phyloP scores from a whole-genome alignment of 768 basidiomycete species.

The Boletus subcaerulescens region DNA sequence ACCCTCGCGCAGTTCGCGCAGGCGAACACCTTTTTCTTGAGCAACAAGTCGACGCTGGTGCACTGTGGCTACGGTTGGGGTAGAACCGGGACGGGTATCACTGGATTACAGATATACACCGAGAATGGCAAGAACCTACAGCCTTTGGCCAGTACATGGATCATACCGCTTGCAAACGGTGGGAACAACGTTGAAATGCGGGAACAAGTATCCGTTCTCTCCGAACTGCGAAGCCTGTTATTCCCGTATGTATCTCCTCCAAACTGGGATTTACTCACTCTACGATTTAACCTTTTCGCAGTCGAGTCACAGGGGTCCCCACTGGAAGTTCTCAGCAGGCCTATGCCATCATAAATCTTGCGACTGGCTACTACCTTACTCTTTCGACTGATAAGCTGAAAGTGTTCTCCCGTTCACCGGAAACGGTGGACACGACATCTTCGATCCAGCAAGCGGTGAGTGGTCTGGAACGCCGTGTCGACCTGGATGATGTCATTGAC shows the following conservation, averaged over 20 bases:
- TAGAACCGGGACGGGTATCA: conserved; percentile 10
- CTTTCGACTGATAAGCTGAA: not conserved
- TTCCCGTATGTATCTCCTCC: conserved; percentile 1
- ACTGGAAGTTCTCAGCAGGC: not conserved
- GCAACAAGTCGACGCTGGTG: conserved; percentile 1
- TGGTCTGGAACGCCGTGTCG: not conserved
- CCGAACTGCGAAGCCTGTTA: conserved; percentile 1
- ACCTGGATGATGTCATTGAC: not conserved
- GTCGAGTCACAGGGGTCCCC: not conserved
- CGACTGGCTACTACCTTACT: conserved; percentile 5
- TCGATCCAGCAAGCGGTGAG: not conserved
- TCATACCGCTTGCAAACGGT: not conserved
- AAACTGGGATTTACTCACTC: not conserved
- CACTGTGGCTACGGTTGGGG: conserved; percentile 15
- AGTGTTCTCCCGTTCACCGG: not conserved
- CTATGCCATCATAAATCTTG: conserved; percentile 9
- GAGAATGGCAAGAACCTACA: not conserved
- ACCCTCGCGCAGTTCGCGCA: conserved; percentile 16
- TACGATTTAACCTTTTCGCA: not conserved
- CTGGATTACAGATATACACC: conserved; percentile 2
- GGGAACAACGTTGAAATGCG: conserved; percentile 10
- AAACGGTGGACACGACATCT: not conserved
- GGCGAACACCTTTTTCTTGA: conserved; percentile 16
- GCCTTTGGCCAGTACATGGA: conserved; percentile 2
- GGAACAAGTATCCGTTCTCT: conserved; percentile 4